Evolutionary conservation across 2,329 filamentous ascomycete species (phyloP).

Genomic region (Plenodomus biglobosus): DNA sequence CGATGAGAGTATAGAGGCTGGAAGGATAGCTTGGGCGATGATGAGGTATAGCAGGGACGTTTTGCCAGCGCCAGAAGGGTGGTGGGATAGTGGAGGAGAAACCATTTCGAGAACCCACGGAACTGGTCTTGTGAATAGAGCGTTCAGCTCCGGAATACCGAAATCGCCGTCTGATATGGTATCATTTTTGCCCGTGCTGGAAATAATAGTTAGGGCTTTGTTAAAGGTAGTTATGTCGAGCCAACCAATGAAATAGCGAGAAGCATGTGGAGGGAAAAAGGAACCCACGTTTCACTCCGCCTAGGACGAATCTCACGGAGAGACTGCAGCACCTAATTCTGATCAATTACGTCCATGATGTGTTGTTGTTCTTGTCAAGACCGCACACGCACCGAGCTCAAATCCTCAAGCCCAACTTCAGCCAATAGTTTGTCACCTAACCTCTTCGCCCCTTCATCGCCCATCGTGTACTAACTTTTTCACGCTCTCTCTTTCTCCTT

Average conservation of each 20-base stretch:
- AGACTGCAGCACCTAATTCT: constrained; percentile 45
- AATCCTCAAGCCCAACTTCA: constrained; percentile 36
- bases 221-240: not conserved
- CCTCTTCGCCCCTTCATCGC: constrained; percentile 43
- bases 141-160: constrained; percentile 52
- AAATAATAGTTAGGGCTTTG: not conserved
- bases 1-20: constrained; percentile 26
- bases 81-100: constrained; percentile 45
- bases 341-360: constrained; percentile 1
- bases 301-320: constrained; percentile 32
- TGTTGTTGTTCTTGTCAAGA: too few species aligned
- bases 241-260: too few species aligned
- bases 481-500: too few species aligned
- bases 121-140: constrained; percentile 22
- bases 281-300: constrained; percentile 12
- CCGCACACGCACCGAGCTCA: constrained; percentile 31
- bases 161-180: constrained; percentile 27
- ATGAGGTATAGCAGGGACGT: constrained; percentile 62
- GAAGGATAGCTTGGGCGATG: constrained; percentile 55
- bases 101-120: constrained; percentile 55
- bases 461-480: constrained; percentile 14
- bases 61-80: constrained; percentile 55
- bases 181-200: not conserved
- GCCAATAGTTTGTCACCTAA: constrained; percentile 57
- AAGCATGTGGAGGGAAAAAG: not conserved